These are phyloP conservation scores for Beauveria bassiana DNA, from an alignment of 2,329 filamentous ascomycete species.

Conservation along the genomic window DNA sequence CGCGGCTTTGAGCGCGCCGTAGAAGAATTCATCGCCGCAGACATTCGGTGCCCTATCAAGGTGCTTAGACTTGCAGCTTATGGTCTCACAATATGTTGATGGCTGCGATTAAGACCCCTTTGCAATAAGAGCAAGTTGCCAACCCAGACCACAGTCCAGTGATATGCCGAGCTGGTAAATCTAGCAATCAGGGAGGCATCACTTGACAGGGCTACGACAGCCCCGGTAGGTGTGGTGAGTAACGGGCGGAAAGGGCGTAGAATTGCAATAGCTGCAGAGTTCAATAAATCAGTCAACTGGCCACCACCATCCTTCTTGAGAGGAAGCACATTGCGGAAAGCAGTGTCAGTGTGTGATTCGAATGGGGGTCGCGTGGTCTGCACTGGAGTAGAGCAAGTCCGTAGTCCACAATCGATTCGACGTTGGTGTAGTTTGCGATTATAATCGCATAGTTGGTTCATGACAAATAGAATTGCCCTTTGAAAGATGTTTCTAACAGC, in stretches of 20 bases:
- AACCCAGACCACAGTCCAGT: slow-evolving; percentile 58
- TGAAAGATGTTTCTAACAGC: slow-evolving; percentile 39
- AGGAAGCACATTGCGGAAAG: slow-evolving; percentile 55
- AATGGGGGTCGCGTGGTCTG: slow-evolving; percentile 39
- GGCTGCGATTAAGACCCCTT: slow-evolving; percentile 51
- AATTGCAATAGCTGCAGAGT: slow-evolving; percentile 50
- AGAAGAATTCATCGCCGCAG: slow-evolving; percentile 37
- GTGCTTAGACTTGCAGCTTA: neutral
- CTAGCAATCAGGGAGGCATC: slow-evolving; percentile 38
- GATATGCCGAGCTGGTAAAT: slow-evolving; percentile 49
- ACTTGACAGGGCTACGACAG: slow-evolving; percentile 49
- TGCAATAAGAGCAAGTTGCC: slow-evolving; percentile 59
- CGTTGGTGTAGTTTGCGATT: slow-evolving; percentile 21
- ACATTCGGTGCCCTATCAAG: slow-evolving; percentile 34
- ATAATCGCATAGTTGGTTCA: slow-evolving; percentile 23
- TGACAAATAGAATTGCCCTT: slow-evolving; percentile 30
- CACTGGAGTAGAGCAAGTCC: slow-evolving; percentile 47
- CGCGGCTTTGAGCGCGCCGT: slow-evolving; percentile 33
- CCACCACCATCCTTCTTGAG: slow-evolving; percentile 41
- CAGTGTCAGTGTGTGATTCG: slow-evolving; percentile 55
- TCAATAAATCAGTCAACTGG: slow-evolving; percentile 49
- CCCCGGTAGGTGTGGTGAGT: slow-evolving; percentile 45
- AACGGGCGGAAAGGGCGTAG: slow-evolving; percentile 51
- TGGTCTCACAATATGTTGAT: slow-evolving; percentile 33
- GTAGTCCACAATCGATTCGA: slow-evolving; percentile 38